Conservation (phyloP, 495 filamentous ascomycete genomes). For the Talaromyces thailandensis region DNA sequence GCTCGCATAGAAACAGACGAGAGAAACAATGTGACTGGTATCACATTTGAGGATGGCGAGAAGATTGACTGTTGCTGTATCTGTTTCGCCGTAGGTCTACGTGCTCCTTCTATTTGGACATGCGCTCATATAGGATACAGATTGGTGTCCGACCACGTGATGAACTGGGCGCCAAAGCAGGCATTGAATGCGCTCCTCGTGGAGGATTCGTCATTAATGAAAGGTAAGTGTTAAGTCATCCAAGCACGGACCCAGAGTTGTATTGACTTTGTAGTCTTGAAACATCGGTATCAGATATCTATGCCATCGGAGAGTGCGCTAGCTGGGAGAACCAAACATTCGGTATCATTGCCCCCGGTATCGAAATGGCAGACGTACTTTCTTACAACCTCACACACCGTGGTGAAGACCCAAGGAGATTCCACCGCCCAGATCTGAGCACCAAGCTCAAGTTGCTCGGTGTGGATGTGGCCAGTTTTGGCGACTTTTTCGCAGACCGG, state of each 20-base stretch:
- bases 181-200: constrained; percentile 64
- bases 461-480: constrained; percentile 91
- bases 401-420: constrained; percentile 59
- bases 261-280: constrained; percentile 37
- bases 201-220: constrained; percentile 73
- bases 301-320: constrained; percentile 91
- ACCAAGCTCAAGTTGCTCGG: constrained; percentile 91
- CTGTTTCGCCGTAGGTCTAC: constrained; percentile 66
- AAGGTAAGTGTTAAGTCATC: constrained; percentile 21
- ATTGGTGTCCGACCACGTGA: constrained; percentile 85
- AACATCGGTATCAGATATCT: constrained; percentile 68
- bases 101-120: not conserved
- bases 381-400: constrained; percentile 91
- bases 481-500: constrained; percentile 92
- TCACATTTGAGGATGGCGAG: constrained; percentile 80
- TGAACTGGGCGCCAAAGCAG: constrained; percentile 61
- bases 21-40: constrained; percentile 60
- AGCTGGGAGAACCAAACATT: constrained; percentile 92
- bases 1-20: constrained; percentile 60
- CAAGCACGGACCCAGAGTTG: not conserved
- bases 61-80: constrained; percentile 74
- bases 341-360: constrained; percentile 85
- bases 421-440: constrained; percentile 82
- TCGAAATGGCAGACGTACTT: constrained; percentile 95
- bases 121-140: constrained; percentile 8